These are phyloP conservation scores for Nemania sp. DNA, from an alignment of 2,329 filamentous ascomycete genomes.

Conservation along the genomic window DNA sequence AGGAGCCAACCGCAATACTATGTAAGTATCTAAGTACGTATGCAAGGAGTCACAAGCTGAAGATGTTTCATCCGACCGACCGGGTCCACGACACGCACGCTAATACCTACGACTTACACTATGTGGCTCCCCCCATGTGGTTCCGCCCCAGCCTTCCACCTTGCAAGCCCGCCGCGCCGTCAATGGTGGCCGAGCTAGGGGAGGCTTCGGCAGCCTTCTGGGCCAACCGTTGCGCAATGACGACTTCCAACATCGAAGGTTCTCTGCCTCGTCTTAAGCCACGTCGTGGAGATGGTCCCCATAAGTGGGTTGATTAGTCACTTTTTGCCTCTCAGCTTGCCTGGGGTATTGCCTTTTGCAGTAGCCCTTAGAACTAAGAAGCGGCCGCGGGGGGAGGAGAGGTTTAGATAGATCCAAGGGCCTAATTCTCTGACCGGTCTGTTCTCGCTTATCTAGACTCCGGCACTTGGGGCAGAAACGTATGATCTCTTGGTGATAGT, in stretches of 20 bases:
- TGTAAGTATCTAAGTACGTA: not conserved
- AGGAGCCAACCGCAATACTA: conserved; percentile 2
- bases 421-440: not conserved
- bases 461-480: not conserved
- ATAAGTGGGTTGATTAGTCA: conserved; percentile 27
- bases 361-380: not conserved
- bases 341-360: conserved; percentile 27
- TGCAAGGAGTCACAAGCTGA: conserved; percentile 26
- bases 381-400: conserved; percentile 1
- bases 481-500: not conserved
- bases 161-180: conserved; percentile 7
- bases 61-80: conserved; percentile 26
- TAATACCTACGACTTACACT: not conserved
- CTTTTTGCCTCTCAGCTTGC: conserved; percentile 31
- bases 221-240: conserved; percentile 25
- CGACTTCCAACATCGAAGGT: not conserved
- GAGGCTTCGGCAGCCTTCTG: conserved; percentile 16
- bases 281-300: conserved; percentile 20
- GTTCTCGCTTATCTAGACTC: not conserved
- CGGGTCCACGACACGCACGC: conserved; percentile 16
- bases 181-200: conserved; percentile 30
- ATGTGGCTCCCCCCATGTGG: conserved; percentile 16
- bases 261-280: conserved; percentile 27
- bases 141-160: conserved; percentile 4
- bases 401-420: not conserved